Evolutionary conservation across 1,284 basidiomycete species (phyloP).

Genomic region (Wallemia hederae): DNA sequence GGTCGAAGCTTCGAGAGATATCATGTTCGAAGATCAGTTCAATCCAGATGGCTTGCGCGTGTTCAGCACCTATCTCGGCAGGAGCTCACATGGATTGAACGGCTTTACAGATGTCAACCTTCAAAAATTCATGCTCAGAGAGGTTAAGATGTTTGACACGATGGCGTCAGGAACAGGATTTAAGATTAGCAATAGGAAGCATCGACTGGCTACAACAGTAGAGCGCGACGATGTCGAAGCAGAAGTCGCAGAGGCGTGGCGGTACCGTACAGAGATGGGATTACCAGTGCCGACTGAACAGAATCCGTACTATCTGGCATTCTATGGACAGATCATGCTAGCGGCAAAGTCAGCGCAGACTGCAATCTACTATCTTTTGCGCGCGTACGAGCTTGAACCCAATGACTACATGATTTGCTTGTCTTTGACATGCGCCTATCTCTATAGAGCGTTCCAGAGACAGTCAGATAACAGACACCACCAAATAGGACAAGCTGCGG

Average conservation of each 20-base stretch:
- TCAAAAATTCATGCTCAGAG: constrained; percentile 52
- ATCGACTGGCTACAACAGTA: constrained; percentile 3
- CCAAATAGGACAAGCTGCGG: constrained; percentile 43
- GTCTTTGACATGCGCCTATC: constrained; percentile 46
- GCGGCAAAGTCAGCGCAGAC: constrained; percentile 64
- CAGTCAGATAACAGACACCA: constrained; percentile 85
- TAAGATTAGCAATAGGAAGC: constrained; percentile 1
- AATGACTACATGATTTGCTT: constrained; percentile 64
- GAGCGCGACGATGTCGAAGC: background rate
- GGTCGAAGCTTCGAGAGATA: constrained; percentile 39
- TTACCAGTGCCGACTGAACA: constrained; percentile 27
- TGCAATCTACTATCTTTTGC: constrained; percentile 62
- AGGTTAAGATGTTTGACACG: constrained; percentile 33
- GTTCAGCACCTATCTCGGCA: constrained; percentile 35
- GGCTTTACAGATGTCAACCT: constrained; percentile 43
- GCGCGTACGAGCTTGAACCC: constrained; percentile 55
- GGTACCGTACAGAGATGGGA: background rate
- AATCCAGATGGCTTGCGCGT: constrained; percentile 54
- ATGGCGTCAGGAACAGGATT: background rate
- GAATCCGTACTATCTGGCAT: constrained; percentile 40
- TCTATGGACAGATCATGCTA: constrained; percentile 69
- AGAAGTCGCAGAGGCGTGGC: background rate
- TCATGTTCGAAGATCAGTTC: constrained; percentile 39
- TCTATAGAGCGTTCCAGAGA: constrained; percentile 67
- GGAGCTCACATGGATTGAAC: constrained; percentile 33